phyloP scores from a whole-genome alignment of 257 asterid genomes.

The Thymus quinquecostatus region DNA sequence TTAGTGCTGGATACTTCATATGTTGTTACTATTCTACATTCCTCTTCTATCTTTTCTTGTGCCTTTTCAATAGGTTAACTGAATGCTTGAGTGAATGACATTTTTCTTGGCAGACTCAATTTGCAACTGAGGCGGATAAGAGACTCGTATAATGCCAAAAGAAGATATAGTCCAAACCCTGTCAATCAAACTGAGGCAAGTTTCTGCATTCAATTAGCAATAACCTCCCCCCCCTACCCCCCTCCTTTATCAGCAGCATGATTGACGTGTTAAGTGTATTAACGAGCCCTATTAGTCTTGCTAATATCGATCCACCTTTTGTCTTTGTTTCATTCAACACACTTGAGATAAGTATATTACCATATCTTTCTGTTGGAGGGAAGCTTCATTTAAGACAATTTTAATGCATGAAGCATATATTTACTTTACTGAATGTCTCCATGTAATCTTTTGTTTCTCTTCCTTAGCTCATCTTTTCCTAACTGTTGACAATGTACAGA shows the following conservation, averaged over 20 bases:
- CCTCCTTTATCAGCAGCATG: constrained; percentile 16
- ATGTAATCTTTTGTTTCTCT: no score
- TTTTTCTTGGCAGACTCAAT: constrained; percentile 30
- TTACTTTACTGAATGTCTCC: no score
- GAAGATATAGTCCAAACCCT: constrained; percentile 16
- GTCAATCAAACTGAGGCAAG: constrained; percentile 27
- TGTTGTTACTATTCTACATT: background rate
- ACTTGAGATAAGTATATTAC: no score
- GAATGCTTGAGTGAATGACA: constrained; percentile 11
- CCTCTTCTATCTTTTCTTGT: background rate
- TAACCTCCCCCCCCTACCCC: no score
- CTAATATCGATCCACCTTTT: no score
- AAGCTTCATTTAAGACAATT: no score
- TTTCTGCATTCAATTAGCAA: constrained; percentile 4
- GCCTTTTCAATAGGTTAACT: constrained; percentile 7
- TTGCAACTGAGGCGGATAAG: constrained; percentile 37
- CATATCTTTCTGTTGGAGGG: no score
- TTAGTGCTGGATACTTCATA: constrained; percentile 3
- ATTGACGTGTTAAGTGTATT: constrained; percentile 13
- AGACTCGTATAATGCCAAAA: constrained; percentile 23
- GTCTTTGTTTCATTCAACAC: no score
- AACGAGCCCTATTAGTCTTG: no score
- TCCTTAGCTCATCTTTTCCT: no score
- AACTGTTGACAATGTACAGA: no score
- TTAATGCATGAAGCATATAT: no score